phyloP scores from a whole-genome alignment of 2,329 filamentous ascomycete genomes.

The Coniochaeta sp. region DNA sequence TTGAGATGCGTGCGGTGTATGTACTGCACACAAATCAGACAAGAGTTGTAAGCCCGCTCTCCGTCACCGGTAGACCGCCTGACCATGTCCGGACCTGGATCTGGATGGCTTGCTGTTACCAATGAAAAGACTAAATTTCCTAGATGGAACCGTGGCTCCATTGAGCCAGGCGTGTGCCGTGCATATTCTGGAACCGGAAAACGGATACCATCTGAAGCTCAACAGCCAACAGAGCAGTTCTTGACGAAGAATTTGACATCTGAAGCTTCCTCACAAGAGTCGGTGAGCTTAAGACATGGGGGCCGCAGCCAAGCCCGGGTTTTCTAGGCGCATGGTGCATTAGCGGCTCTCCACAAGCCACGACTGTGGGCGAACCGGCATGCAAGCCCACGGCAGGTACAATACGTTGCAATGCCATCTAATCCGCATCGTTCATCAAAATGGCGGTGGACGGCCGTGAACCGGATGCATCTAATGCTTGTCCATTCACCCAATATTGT shows the following conservation, averaged over 20 bases:
- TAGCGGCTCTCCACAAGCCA: background rate
- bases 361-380: conserved; percentile 1
- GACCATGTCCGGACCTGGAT: background rate
- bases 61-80: background rate
- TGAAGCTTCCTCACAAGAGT: conserved; percentile 16
- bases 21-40: background rate
- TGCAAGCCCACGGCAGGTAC: background rate
- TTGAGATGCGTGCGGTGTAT: background rate
- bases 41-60: background rate
- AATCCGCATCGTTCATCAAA: background rate
- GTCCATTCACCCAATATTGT: background rate
- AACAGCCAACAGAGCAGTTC: background rate
- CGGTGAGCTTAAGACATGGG: conserved; percentile 23
- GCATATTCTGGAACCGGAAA: conserved; percentile 1
- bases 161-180: background rate
- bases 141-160: background rate
- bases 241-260: conserved; percentile 5
- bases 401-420: background rate
- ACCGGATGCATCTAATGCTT: background rate
- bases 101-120: background rate
- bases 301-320: background rate
- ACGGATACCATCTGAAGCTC: background rate
- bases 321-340: background rate
- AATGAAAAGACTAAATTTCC: background rate
- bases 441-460: background rate